Evolutionary conservation across 805 yeast species (phyloP), one percentile per base, ranked within the genome.

Genomic region (Ogataea trehaloabstinens): DNA sequence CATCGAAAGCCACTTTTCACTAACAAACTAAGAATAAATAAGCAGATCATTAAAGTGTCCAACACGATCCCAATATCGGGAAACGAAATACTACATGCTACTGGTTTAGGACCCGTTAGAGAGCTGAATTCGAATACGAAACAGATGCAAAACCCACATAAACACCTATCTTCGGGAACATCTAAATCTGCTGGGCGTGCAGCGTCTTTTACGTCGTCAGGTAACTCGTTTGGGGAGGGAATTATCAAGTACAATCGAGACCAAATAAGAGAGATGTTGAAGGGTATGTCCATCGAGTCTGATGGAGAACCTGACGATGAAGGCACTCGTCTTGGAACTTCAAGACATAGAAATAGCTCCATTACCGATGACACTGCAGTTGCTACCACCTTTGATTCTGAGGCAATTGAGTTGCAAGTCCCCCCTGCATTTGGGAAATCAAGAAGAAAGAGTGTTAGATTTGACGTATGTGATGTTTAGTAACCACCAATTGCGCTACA

Each of bases 221-320:
- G 66, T 19, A 54, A 56, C 13, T 60, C 64, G 11, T 61, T 61
- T 41, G 66, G 66, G 15, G 66, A 61, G 38, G 66, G 66, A 4
- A 61, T 61, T 18, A 58, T 61, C 29, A 60, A 59, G 42, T 61
- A 56, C 39, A 59, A 53, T 37, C 44, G 66, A 22, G 52, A 49
- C 21, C 66, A 61, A 41, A 59, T 61, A 16, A 40, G 62, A 15
- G 63, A 58, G 34, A 61, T 61, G 66, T 36, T 61, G 15, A 46
- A 51, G 27, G 45, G 46, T n/a, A 39, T 59, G 49, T 38, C 59
- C 4, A 20, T 49, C 4, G 41, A 41, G 13, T 40, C 43, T 4
- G 48, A 43, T 4, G 48, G 40, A 10, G 52, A 47, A 6, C 37
- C 35, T 4, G 43, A 34, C 24, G 49, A 42, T 2, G 31, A 28